A percentile compares a stretch with the other conserved stretches of the same genome.
Conservation (phyloP, 2,329 filamentous ascomycete species). For the Fusarium solani-melongenae region DNA sequence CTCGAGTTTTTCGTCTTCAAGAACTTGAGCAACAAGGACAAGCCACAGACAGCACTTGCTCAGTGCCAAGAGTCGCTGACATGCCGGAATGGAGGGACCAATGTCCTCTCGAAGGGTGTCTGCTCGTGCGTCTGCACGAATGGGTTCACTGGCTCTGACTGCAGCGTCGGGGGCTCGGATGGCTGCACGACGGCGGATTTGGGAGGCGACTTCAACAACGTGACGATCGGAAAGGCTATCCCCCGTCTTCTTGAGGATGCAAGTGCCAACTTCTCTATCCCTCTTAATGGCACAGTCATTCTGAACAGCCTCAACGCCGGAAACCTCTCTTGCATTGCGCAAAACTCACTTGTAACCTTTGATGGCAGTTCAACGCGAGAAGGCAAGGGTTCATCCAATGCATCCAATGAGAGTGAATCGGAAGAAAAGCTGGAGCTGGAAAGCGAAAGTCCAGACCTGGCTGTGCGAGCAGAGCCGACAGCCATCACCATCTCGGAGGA, state of each 20-base stretch:
- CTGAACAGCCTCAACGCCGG: conserved; percentile 80
- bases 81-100: conserved; percentile 85
- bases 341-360: conserved; percentile 91
- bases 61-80: conserved; percentile 70
- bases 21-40: conserved; percentile 53
- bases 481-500: conserved; percentile 35
- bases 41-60: conserved; percentile 52
- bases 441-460: conserved; percentile 9
- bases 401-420: conserved; percentile 36
- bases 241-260: conserved; percentile 77
- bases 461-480: conserved; percentile 20
- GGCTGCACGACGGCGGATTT: conserved; percentile 66
- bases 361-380: conserved; percentile 63
- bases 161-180: conserved; percentile 57
- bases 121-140: conserved; percentile 92
- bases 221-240: conserved; percentile 84
- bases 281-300: conserved; percentile 76
- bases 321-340: conserved; percentile 81
- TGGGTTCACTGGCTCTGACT: conserved; percentile 77
- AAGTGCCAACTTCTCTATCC: conserved; percentile 77
- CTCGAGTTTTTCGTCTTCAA: conserved; percentile 72
- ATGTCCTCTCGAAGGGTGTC: conserved; percentile 71
- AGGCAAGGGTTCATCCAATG: conserved; percentile 40
- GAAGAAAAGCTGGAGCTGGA: conserved; percentile 26
- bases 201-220: conserved; percentile 64